These are phyloP conservation scores for Trichosporon coremiiforme DNA, from an alignment of 1,284 basidiomycete genomes.

Conservation along the genomic window DNA sequence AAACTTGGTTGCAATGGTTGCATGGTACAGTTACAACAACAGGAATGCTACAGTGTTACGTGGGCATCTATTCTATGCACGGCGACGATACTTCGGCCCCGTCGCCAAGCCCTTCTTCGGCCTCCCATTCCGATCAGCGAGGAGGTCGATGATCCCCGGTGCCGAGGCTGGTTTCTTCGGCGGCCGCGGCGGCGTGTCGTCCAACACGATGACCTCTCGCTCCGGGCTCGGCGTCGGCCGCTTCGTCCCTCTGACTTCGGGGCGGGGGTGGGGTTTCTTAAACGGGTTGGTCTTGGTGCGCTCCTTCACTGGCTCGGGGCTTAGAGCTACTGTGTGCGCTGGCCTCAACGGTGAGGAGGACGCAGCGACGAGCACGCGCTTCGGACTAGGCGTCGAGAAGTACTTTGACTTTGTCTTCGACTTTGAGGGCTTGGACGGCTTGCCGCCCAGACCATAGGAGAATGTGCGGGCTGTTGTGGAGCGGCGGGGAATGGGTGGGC, in stretches of 20 bases:
- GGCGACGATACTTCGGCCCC: slow-evolving; percentile 37
- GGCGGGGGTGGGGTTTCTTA: background rate
- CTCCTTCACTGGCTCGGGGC: background rate
- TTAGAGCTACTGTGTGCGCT: background rate
- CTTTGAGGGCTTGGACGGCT: slow-evolving; percentile 20
- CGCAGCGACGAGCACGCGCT: slow-evolving; percentile 17
- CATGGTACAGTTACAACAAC: slow-evolving; percentile 9
- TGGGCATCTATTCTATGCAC: slow-evolving; percentile 23
- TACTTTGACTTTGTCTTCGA: slow-evolving; percentile 22
- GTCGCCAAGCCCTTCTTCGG: slow-evolving; percentile 37
- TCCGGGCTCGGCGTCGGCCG: background rate
- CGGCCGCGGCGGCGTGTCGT: slow-evolving; percentile 18
- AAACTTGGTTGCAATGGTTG: background rate
- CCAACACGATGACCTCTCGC: slow-evolving; percentile 6
- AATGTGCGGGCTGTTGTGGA: slow-evolving; percentile 36
- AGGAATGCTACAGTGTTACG: background rate
- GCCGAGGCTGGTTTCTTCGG: slow-evolving; percentile 20
- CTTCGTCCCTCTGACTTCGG: background rate
- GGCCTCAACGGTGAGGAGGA: background rate
- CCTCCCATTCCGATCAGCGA: slow-evolving; percentile 41
- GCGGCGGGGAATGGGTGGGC: background rate
- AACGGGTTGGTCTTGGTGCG: slow-evolving; percentile 9
- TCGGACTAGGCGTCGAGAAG: slow-evolving; percentile 12
- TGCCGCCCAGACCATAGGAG: slow-evolving; percentile 27
- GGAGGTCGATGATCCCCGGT: background rate